Conservation (phyloP, 2,329 filamentous ascomycete species). For the Fusarium avenaceum region DNA sequence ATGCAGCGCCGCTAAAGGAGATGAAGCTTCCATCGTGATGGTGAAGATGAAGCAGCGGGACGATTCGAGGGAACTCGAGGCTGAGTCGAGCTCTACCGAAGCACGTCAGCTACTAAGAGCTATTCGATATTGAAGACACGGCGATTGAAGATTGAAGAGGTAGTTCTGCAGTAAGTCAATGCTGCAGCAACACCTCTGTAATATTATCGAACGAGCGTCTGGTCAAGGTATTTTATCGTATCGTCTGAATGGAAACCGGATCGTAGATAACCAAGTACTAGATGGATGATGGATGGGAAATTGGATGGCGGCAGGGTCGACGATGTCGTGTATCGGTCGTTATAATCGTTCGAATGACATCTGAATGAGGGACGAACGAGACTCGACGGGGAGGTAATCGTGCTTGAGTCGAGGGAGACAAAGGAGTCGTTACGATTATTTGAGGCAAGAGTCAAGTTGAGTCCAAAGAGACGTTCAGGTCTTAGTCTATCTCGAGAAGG, state of each 20-base stretch:
- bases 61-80: slow-evolving; percentile 39
- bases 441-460: slow-evolving; percentile 17
- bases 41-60: slow-evolving; percentile 31
- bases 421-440: slow-evolving; percentile 38
- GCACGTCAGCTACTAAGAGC: slow-evolving; percentile 38
- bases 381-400: slow-evolving; percentile 41
- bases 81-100: slow-evolving; percentile 38
- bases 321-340: slow-evolving; percentile 49
- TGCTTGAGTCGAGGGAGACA: slow-evolving; percentile 22
- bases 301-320: slow-evolving; percentile 46
- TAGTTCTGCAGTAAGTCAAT: slow-evolving; percentile 52
- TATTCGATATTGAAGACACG: slow-evolving; percentile 48
- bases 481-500: slow-evolving; percentile 37
- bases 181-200: slow-evolving; percentile 50
- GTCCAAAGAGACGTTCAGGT: slow-evolving; percentile 32
- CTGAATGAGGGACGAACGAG: slow-evolving; percentile 46
- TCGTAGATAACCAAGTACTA: slow-evolving; percentile 30
- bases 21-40: slow-evolving; percentile 86
- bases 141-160: slow-evolving; percentile 37
- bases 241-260: slow-evolving; percentile 26
- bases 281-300: slow-evolving; percentile 36
- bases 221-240: slow-evolving; percentile 19
- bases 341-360: slow-evolving; percentile 53
- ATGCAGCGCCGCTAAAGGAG: slow-evolving; percentile 93
- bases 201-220: slow-evolving; percentile 32